Evolutionary conservation across 1,139 yeast species (phyloP).

Genomic region (Candida dubliniensis): DNA sequence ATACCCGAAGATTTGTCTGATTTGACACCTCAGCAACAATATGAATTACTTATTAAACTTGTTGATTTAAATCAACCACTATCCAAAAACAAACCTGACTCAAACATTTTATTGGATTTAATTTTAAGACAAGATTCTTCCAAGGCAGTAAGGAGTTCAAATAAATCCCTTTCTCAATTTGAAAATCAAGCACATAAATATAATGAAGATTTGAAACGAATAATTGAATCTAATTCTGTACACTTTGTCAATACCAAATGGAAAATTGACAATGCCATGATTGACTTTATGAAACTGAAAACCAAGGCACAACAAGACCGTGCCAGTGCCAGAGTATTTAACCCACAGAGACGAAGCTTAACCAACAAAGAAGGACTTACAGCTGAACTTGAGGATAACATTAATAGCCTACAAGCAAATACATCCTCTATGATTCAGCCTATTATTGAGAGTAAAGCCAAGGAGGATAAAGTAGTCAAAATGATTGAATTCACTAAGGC

Average conservation of each 20-base stretch:
- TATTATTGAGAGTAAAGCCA: conserved; percentile 60
- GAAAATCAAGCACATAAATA: conserved; percentile 64
- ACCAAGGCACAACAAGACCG: conserved; percentile 39
- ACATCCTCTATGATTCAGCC: conserved; percentile 77
- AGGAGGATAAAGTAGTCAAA: conserved; percentile 57
- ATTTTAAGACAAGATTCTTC: conserved; percentile 47
- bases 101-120: conserved; percentile 10
- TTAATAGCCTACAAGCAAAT: conserved; percentile 50
- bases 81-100: conserved; percentile 11
- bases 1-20: conserved; percentile 22
- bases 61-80: conserved; percentile 17
- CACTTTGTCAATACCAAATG: conserved; percentile 77
- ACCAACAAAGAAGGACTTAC: conserved; percentile 18
- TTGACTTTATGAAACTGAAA: conserved; percentile 35
- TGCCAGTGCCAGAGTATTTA: conserved; percentile 38
- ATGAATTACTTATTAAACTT: conserved; percentile 26
- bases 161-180: conserved; percentile 54
- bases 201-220: conserved; percentile 61
- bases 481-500: conserved; percentile 64
- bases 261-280: conserved; percentile 40
- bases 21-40: conserved; percentile 31
- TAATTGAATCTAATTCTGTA: conserved; percentile 73
- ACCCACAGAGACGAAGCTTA: conserved; percentile 30
- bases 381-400: conserved; percentile 44
- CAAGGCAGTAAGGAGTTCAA: conserved; percentile 50